A percentile compares a stretch with the other conserved stretches of the same genome.
phyloP scores from a whole-genome alignment of 2,329 filamentous ascomycete species.

The Hypoxylon sp. region DNA sequence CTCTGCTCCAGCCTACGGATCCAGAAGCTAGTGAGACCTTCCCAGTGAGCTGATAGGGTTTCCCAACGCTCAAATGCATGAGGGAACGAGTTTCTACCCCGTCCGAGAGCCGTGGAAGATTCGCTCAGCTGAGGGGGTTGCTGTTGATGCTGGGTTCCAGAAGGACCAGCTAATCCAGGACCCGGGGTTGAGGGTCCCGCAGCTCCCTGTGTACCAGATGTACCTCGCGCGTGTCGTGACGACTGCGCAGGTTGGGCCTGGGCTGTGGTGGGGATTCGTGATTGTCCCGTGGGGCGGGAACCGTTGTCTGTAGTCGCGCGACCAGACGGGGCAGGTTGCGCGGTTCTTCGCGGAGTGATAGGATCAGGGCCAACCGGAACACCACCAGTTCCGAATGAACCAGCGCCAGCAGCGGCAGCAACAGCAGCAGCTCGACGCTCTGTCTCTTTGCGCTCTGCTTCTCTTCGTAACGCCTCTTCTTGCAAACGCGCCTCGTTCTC shows the following conservation, averaged over 20 bases:
- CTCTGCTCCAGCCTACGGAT: slow-evolving; percentile 93
- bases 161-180: slow-evolving; percentile 53
- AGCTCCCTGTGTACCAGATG: slow-evolving; percentile 43
- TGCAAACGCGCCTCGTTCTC: slow-evolving; percentile 69
- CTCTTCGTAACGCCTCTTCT: slow-evolving; percentile 69
- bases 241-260: slow-evolving; percentile 48
- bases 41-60: slow-evolving; percentile 96
- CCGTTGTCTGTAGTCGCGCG: slow-evolving; percentile 46
- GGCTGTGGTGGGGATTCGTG: slow-evolving; percentile 39
- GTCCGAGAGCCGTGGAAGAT: slow-evolving; percentile 49
- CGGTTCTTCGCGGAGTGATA: slow-evolving; percentile 41
- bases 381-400: slow-evolving; percentile 46
- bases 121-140: slow-evolving; percentile 52
- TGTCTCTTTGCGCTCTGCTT: slow-evolving; percentile 69
- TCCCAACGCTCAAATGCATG: slow-evolving; percentile 99
- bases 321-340: slow-evolving; percentile 43
- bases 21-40: slow-evolving; percentile 97
- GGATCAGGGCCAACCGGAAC: slow-evolving; percentile 39
- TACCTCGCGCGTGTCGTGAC: slow-evolving; percentile 46
- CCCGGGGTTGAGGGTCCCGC: slow-evolving; percentile 40
- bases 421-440: slow-evolving; percentile 74
- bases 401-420: slow-evolving; percentile 63
- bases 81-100: slow-evolving; percentile 81
- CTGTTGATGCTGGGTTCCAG: slow-evolving; percentile 51
- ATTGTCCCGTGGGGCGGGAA: slow-evolving; percentile 37